Evolutionary conservation across 371 early-diverging fungal genomes (phyloP).

Genomic region (Gilbertella persicaria): DNA sequence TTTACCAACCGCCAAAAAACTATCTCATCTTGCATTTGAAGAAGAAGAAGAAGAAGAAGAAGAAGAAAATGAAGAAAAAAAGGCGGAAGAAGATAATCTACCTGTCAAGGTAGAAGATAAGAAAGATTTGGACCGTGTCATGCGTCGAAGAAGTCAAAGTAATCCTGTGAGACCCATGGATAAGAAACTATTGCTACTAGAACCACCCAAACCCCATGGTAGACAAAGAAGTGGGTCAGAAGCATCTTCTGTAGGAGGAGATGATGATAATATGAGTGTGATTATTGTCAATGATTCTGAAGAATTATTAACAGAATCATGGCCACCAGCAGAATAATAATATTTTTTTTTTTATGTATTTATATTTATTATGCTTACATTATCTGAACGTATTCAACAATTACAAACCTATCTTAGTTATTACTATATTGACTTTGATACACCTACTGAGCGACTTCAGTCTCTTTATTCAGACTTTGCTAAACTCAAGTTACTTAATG

Average conservation of each 20-base stretch:
- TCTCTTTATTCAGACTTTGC: slow-evolving; percentile 38
- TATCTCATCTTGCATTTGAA: slow-evolving; percentile 6
- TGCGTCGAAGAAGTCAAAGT: slow-evolving; percentile 36
- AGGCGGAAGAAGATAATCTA: not conserved
- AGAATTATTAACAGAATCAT: slow-evolving; percentile 1
- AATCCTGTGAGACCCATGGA: slow-evolving; percentile 29
- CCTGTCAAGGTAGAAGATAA: slow-evolving; percentile 1
- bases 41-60: slow-evolving; percentile 3
- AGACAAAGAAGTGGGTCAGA: slow-evolving; percentile 36
- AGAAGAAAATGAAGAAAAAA: slow-evolving; percentile 5
- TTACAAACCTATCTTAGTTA: slow-evolving; percentile 20
- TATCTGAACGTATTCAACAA: slow-evolving; percentile 3
- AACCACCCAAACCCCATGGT: not conserved
- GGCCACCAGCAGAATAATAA: not conserved
- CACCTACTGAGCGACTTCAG: slow-evolving; percentile 19
- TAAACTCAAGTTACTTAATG: slow-evolving; percentile 21
- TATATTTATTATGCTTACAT: not conserved
- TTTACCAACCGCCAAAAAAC: not conserved
- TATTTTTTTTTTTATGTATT: not conserved
- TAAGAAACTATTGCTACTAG: slow-evolving; percentile 16
- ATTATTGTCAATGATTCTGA: slow-evolving; percentile 28
- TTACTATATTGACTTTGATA: slow-evolving; percentile 29
- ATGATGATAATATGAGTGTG: slow-evolving; percentile 38
- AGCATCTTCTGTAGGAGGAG: slow-evolving; percentile 31
- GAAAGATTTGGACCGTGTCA: too few species aligned